Conservation (phyloP, 139 green algal genomes). For the Tetraselmis striata region DNA sequence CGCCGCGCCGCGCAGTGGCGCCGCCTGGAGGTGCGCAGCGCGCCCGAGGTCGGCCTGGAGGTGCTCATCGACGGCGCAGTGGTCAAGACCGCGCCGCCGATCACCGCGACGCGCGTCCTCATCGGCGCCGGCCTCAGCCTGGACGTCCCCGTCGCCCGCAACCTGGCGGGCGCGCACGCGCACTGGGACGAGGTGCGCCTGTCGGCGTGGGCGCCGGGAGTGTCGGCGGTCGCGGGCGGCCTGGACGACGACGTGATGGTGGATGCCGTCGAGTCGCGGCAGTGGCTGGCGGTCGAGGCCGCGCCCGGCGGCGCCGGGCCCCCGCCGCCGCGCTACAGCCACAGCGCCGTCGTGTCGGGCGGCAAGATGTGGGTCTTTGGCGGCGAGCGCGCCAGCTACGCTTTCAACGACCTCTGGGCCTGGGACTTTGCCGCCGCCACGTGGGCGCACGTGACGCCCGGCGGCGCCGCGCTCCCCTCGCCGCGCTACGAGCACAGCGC, state of each 20-base stretch:
- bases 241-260: conserved; percentile 2
- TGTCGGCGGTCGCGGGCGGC: background rate
- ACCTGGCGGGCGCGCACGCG: background rate
- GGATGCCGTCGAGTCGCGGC: background rate
- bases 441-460: conserved; percentile 11
- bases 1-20: background rate
- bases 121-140: background rate
- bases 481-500: conserved; percentile 17
- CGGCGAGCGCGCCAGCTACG: conserved; percentile 17
- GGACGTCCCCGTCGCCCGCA: background rate
- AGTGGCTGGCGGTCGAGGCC: background rate
- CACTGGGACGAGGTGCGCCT: background rate
- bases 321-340: conserved; percentile 15
- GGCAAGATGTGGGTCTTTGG: conserved; percentile 24
- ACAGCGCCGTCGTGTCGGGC: conserved; percentile 14
- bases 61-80: background rate
- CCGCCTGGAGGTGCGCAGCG: background rate
- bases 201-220: background rate
- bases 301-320: background rate
- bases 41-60: background rate
- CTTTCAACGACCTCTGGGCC: conserved; percentile 28
- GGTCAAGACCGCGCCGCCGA: background rate
- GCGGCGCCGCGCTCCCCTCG: background rate
- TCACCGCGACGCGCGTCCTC: background rate
- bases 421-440: conserved; percentile 8